Percentiles rank a stretch among this genome's conserved stretches.
Conservation (phyloP, 306 rosid genomes). For the Adenanthera pavonina region DNA sequence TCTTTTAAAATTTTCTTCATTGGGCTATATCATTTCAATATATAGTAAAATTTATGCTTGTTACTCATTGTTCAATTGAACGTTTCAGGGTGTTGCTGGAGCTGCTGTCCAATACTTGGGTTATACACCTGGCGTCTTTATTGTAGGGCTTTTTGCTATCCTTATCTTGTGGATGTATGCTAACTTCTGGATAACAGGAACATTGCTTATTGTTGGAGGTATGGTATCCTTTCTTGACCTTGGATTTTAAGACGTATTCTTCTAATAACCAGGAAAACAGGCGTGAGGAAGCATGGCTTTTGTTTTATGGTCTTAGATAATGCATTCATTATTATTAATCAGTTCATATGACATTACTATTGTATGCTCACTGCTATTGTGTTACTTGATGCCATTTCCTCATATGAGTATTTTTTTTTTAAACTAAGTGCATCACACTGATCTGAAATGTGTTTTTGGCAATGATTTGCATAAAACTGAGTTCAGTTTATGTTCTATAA, state of each 20-base stretch:
- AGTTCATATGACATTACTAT: conserved; percentile 2
- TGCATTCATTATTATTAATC: background rate
- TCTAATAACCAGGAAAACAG: conserved; percentile 3
- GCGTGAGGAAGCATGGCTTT: conserved; percentile 23
- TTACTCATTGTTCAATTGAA: conserved; percentile 48
- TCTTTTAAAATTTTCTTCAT: conserved; percentile 9
- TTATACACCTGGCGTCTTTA: conserved; percentile 92
- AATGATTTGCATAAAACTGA: conserved; percentile 11
- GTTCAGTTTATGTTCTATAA: conserved; percentile 11
- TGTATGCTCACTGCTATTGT: conserved; percentile 5
- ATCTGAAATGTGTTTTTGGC: conserved; percentile 19
- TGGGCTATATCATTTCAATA: conserved; percentile 31
- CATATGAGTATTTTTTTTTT: background rate
- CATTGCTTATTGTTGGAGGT: conserved; percentile 94
- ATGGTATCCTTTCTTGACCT: conserved; percentile 34
- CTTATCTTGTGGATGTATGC: conserved; percentile 97
- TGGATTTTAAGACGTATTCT: conserved; percentile 20
- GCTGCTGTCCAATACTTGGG: conserved; percentile 87
- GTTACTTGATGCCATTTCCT: background rate
- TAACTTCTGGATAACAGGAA: conserved; percentile 96
- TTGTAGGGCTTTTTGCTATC: conserved; percentile 91
- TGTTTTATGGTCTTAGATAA: conserved; percentile 16
- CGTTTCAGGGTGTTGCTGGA: conserved; percentile 87
- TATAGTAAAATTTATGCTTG: conserved; percentile 18
- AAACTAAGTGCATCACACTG: background rate